A percentile compares a stretch with the other conserved stretches of the same genome.
phyloP scores from a whole-genome alignment of 2,329 filamentous ascomycete genomes.

The Exophiala alcalophila region DNA sequence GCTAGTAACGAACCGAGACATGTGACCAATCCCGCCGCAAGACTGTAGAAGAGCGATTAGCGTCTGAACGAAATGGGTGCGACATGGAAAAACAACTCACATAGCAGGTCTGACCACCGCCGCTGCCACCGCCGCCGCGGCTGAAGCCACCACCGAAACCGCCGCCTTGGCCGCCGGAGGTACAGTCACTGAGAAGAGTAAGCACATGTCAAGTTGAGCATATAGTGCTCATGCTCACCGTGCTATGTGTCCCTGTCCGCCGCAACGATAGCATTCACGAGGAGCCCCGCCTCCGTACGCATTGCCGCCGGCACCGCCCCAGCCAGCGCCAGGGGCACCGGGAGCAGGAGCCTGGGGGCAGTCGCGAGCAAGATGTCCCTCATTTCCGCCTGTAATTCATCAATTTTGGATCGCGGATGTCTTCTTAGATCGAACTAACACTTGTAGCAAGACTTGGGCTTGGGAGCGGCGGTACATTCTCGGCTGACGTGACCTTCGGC shows the following conservation, averaged over 20 bases:
- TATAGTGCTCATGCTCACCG: conserved; percentile 64
- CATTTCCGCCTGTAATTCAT: conserved; percentile 69
- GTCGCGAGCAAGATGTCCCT: conserved; percentile 75
- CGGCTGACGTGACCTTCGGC: conserved; percentile 77
- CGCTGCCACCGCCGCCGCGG: conserved; percentile 45
- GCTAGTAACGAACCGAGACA: conserved; percentile 45
- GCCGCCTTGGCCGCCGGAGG: conserved; percentile 51
- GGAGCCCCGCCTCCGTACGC: conserved; percentile 49
- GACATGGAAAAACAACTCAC: conserved; percentile 39
- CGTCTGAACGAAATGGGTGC: not conserved
- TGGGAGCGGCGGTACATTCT: conserved; percentile 84
- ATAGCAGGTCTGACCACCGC: conserved; percentile 82
- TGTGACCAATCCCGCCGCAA: conserved; percentile 94
- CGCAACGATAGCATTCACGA: conserved; percentile 96
- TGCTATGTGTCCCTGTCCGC: conserved; percentile 93
- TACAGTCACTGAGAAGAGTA: conserved; percentile 39
- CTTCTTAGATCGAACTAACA: conserved; percentile 33
- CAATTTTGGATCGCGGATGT: conserved; percentile 46
- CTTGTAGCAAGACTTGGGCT: conserved; percentile 71
- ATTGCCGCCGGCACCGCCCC: conserved; percentile 47
- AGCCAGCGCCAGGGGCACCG: conserved; percentile 46
- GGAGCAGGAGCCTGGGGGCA: conserved; percentile 46
- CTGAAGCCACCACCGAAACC: conserved; percentile 48
- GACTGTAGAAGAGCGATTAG: conserved; percentile 36
- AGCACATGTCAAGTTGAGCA: conserved; percentile 55